Evolutionary conservation across 2,329 filamentous ascomycete genomes (phyloP), one percentile per base, ranked within the genome.

Genomic region (Aspergillus fructus): DNA sequence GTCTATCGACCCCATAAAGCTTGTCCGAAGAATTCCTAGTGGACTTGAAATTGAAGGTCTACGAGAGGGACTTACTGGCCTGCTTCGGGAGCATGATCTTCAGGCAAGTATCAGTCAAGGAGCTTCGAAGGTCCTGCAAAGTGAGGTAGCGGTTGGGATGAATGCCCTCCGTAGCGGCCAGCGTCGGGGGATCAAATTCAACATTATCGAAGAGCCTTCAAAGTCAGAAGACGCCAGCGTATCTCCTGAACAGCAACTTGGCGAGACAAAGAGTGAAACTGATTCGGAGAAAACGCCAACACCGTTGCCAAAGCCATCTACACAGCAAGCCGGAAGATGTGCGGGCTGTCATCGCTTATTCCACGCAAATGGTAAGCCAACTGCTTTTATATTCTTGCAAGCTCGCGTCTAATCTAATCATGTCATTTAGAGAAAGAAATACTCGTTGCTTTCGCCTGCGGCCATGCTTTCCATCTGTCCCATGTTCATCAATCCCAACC

Each of bases 31-130:
- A 5, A 99, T 99, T 27, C 94, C 94, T 0, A 91, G 96, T 68
- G 93, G 94, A 0, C 81, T 99, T 0, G 91, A 97, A 70, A 96
- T 99, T 12, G 89, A 94, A 65, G 94, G 94, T 0, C 80, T 99
- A 6, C 83, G 92, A 58, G 91, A 96, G 61, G 94, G 93, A 0
- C 82, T 99, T 3, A 89, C 89, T 45, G 89, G 93, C 56, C 92
- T 99, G 79, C 89, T 99, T 71, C 89, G 93, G 66, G 94, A 99
- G 74, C 93, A 97, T 70, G 94, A 97, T 70, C 90, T 99, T 45
- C 94, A 97, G 76, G 87, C 90, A 70, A 94, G 89, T 66, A 97
- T 99, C 70, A 93, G 89, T 62, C 88, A 89, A 43, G 94, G 94
- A 1, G 94, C 96, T 3, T 93, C 94, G 0, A 85, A 86, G 54